These are phyloP conservation scores for Collybia sp. DNA, from an alignment of 768 basidiomycete species.

Conservation along the genomic window DNA sequence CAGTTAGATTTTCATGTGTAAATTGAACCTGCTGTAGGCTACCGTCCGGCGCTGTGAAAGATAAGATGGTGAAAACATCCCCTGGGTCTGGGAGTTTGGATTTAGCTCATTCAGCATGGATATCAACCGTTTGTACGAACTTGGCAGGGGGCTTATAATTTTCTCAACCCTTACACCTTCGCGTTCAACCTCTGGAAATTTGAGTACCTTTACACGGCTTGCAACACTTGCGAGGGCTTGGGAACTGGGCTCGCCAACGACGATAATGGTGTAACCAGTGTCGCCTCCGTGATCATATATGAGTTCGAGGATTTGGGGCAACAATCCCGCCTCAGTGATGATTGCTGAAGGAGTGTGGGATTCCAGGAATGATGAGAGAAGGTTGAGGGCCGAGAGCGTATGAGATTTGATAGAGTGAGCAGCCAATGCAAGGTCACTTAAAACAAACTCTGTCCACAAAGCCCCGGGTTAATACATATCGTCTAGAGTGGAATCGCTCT, in stretches of 20 bases:
- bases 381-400: constrained; percentile 52
- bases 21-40: constrained; percentile 58
- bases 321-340: constrained; percentile 61
- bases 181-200: constrained; percentile 69
- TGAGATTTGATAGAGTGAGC: constrained; percentile 64
- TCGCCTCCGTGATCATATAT: constrained; percentile 56
- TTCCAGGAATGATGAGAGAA: constrained; percentile 65
- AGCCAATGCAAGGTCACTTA: constrained; percentile 76
- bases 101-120: constrained; percentile 1
- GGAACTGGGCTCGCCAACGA: constrained; percentile 61
- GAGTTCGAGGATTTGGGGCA: constrained; percentile 67
- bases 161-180: constrained; percentile 52
- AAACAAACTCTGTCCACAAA: constrained; percentile 57
- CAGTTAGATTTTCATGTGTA: constrained; percentile 83
- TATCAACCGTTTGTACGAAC: constrained; percentile 32
- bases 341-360: constrained; percentile 68
- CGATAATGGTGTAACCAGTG: constrained; percentile 53
- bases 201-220: constrained; percentile 50
- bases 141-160: constrained; percentile 40
- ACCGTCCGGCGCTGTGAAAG: constrained; percentile 50
- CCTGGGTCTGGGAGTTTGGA: constrained; percentile 36
- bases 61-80: constrained; percentile 67
- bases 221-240: constrained; percentile 42
- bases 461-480: neutral
- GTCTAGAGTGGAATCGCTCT: constrained; percentile 10